Conservation (phyloP, 2,329 filamentous ascomycete species). For the Stachybotrys elegans region DNA sequence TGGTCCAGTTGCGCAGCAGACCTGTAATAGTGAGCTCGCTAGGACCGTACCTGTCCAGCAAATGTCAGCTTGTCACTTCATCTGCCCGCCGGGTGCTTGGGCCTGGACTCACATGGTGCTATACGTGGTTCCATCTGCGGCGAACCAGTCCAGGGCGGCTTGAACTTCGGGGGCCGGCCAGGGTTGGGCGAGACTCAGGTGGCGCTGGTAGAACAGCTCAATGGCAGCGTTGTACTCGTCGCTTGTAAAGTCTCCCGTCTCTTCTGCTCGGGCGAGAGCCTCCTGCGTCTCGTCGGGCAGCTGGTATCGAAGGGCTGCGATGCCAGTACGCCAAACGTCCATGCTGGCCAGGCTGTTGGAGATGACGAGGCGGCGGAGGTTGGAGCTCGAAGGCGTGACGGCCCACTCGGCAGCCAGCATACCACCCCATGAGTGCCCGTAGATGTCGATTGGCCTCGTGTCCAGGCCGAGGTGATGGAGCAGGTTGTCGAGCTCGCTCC, state of each 20-base stretch:
- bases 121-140: conserved; percentile 17
- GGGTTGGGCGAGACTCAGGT: conserved; percentile 17
- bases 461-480: conserved; percentile 32
- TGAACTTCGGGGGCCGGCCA: conserved; percentile 29
- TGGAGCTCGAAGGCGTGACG: conserved; percentile 15
- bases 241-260: conserved; percentile 18
- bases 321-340: conserved; percentile 15
- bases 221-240: conserved; percentile 24
- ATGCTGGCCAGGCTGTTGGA: conserved; percentile 24
- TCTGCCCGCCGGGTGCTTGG: no score
- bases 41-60: conserved; percentile 20
- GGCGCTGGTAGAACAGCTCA: conserved; percentile 23
- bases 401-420: conserved; percentile 43
- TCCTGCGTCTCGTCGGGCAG: conserved; percentile 16
- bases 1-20: conserved; percentile 20
- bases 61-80: conserved; percentile 6
- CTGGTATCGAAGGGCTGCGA: conserved; percentile 8
- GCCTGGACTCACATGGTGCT: conserved; percentile 18
- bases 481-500: conserved; percentile 44
- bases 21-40: conserved; percentile 16
- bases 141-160: conserved; percentile 21
- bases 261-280: conserved; percentile 17
- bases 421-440: conserved; percentile 49
- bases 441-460: conserved; percentile 29
- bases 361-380: conserved; percentile 21